Percentiles rank a stretch among this genome's conserved stretches.
phyloP scores from a whole-genome alignment of 257 asterid species.

The Solanum etuberosum region DNA sequence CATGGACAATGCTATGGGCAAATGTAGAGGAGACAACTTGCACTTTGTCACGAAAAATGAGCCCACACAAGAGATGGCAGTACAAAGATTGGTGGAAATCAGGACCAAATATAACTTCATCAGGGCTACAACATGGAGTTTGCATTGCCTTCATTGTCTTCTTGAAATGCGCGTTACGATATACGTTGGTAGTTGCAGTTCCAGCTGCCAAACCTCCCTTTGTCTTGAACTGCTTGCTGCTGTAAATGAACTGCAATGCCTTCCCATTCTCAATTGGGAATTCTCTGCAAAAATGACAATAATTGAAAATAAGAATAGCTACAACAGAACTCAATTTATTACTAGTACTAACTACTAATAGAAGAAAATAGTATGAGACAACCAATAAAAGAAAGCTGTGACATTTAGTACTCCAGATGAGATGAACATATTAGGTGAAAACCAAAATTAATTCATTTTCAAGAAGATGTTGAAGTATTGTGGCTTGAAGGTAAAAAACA shows the following conservation, averaged over 20 bases:
- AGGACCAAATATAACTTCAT: slow-evolving; percentile 88
- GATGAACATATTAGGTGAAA: neutral
- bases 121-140: slow-evolving; percentile 83
- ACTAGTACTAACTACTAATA: neutral
- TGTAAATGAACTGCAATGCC: slow-evolving; percentile 79
- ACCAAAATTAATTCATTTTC: neutral
- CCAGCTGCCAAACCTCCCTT: slow-evolving; percentile 95
- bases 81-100: slow-evolving; percentile 80
- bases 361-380: neutral
- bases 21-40: slow-evolving; percentile 81
- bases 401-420: neutral
- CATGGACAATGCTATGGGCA: slow-evolving; percentile 84
- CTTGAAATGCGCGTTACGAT: slow-evolving; percentile 56
- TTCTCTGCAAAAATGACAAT: slow-evolving; percentile 33
- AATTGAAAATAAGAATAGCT: neutral
- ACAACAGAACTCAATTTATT: neutral
- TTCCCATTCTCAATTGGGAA: slow-evolving; percentile 64
- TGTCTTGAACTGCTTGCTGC: slow-evolving; percentile 86
- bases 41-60: slow-evolving; percentile 51
- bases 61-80: slow-evolving; percentile 85
- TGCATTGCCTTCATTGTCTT: slow-evolving; percentile 77
- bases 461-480: neutral
- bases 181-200: slow-evolving; percentile 89
- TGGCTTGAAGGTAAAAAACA: neutral
- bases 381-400: neutral